phyloP scores from a whole-genome alignment of 1,139 yeast species.

The Fermentozyma sake region DNA sequence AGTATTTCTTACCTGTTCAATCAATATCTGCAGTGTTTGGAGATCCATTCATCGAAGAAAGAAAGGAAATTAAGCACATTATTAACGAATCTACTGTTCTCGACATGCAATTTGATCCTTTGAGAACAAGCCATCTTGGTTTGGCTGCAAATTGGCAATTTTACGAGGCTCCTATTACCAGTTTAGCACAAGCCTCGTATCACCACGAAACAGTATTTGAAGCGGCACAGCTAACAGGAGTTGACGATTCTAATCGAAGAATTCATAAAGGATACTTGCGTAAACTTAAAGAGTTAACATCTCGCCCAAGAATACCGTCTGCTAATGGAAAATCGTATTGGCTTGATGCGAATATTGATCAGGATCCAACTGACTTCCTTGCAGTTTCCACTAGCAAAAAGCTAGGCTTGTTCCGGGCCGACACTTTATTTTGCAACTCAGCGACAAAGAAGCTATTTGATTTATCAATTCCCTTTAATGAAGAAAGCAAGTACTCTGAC shows the following conservation, averaged over 20 bases:
- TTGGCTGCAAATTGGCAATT: conserved; percentile 41
- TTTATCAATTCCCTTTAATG: conserved; percentile 26
- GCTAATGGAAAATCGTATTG: conserved; percentile 11
- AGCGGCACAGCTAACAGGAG: conserved; percentile 19
- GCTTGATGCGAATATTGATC: conserved; percentile 3
- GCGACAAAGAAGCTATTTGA: conserved; percentile 46
- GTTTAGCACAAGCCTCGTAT: conserved; percentile 6
- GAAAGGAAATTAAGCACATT: conserved; percentile 20
- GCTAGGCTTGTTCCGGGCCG: conserved; percentile 46
- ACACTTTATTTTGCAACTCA: conserved; percentile 48
- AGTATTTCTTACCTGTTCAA: conserved; percentile 46
- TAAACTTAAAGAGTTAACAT: neutral
- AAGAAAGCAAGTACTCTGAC: conserved; percentile 40
- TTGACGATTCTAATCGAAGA: conserved; percentile 37
- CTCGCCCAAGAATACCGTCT: conserved; percentile 4
- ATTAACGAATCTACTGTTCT: conserved; percentile 33
- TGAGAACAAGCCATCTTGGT: conserved; percentile 42
- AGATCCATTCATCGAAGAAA: conserved; percentile 31
- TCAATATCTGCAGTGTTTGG: conserved; percentile 49
- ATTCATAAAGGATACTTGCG: conserved; percentile 21
- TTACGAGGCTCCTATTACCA: conserved; percentile 25
- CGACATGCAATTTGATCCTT: conserved; percentile 32
- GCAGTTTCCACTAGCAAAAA: conserved; percentile 41
- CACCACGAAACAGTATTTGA: conserved; percentile 6
- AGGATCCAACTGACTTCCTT: conserved; percentile 18